Evolutionary conservation across 352 stramenopile species (phyloP).

Genomic region (Phytophthora idaei): DNA sequence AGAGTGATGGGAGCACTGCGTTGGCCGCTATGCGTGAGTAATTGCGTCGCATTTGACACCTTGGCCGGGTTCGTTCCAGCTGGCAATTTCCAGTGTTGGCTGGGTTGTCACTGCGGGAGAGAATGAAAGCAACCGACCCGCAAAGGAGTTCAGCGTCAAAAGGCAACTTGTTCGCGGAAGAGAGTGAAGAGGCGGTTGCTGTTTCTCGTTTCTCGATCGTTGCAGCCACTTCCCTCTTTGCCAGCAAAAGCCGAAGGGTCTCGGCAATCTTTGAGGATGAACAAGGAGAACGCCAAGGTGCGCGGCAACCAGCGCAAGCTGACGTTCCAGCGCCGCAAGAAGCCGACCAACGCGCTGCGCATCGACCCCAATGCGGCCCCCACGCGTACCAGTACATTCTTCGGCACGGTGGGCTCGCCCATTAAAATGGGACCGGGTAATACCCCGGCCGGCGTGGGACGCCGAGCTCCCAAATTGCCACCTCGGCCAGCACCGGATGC

Average conservation of each 20-base stretch:
- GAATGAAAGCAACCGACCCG: conserved; percentile 17
- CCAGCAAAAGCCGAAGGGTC: conserved; percentile 18
- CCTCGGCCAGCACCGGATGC: conserved; percentile 15
- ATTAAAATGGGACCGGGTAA: conserved; percentile 63
- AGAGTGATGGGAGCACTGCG: conserved; percentile 2
- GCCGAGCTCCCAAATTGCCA: conserved; percentile 20
- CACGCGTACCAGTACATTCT: conserved; percentile 62
- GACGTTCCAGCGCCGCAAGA: conserved; percentile 60
- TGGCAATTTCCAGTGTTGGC: conserved; percentile 13
- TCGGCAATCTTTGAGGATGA: conserved; percentile 33
- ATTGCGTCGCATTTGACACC: conserved; percentile 11
- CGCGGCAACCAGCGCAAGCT: conserved; percentile 55
- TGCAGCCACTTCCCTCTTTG: conserved; percentile 34
- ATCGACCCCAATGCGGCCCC: conserved; percentile 42
- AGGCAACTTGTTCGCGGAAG: conserved; percentile 20
- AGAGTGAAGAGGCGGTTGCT: conserved; percentile 10
- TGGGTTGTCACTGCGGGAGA: conserved; percentile 29
- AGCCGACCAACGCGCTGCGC: conserved; percentile 32
- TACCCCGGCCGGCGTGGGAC: conserved; percentile 18
- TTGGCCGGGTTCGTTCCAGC: conserved; percentile 7
- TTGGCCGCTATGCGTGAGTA: conserved; percentile 8
- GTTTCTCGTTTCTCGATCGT: conserved; percentile 3
- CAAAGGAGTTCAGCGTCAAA: conserved; percentile 14
- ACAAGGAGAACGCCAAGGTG: conserved; percentile 61
- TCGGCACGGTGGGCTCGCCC: conserved; percentile 70